Conservation (phyloP, 2,329 filamentous ascomycete genomes). For the Talaromyces sp. region DNA sequence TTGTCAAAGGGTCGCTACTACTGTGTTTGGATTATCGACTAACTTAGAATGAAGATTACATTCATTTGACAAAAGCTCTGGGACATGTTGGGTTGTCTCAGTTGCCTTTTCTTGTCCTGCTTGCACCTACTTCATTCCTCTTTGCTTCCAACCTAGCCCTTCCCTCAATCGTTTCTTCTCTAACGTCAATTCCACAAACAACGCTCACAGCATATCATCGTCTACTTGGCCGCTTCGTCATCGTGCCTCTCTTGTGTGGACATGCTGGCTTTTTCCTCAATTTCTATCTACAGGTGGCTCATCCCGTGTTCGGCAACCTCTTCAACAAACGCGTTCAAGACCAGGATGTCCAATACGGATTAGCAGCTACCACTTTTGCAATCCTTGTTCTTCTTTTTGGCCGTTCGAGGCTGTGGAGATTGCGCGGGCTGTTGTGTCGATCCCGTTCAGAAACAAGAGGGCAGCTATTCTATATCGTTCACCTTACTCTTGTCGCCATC, state of each 20-base stretch:
- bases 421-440: slow-evolving; percentile 12
- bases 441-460: slow-evolving; percentile 29
- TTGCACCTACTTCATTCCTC: slow-evolving; percentile 37
- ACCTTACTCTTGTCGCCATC: slow-evolving; percentile 47
- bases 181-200: slow-evolving; percentile 52
- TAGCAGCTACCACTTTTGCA: slow-evolving; percentile 44
- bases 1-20: background rate
- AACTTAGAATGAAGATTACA: slow-evolving; percentile 47
- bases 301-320: slow-evolving; percentile 33
- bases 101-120: slow-evolving; percentile 54
- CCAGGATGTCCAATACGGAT: slow-evolving; percentile 53
- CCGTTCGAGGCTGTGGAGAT: slow-evolving; percentile 36
- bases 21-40: background rate
- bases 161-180: slow-evolving; percentile 44
- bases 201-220: slow-evolving; percentile 54
- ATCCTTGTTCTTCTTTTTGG: slow-evolving; percentile 46
- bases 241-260: slow-evolving; percentile 45
- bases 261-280: slow-evolving; percentile 53
- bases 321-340: slow-evolving; percentile 51
- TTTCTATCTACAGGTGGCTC: slow-evolving; percentile 49
- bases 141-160: slow-evolving; percentile 41
- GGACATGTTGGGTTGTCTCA: slow-evolving; percentile 57
- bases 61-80: slow-evolving; percentile 59
- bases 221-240: slow-evolving; percentile 50
- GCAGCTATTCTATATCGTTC: slow-evolving; percentile 49